phyloP scores from a whole-genome alignment of 306 rosid genomes.

The Prinsepia uniflora region DNA sequence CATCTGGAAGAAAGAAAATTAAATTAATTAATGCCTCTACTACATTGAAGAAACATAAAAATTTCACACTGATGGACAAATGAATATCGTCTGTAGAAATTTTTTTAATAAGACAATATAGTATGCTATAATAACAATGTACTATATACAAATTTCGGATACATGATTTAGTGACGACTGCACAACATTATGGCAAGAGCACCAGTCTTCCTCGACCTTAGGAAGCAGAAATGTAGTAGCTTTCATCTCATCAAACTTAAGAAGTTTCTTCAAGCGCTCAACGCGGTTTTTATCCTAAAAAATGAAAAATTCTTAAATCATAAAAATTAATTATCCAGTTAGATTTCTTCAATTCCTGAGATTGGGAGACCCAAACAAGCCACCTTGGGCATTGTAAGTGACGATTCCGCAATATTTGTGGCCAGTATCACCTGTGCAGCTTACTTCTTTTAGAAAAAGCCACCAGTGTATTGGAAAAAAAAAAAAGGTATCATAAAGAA shows the following conservation, averaged over 20 bases:
- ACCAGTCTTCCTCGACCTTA: slow-evolving; percentile 70
- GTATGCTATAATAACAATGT: slow-evolving; percentile 4
- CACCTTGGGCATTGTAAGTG: slow-evolving; percentile 88
- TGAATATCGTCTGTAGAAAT: neutral
- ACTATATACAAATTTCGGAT: slow-evolving; percentile 62
- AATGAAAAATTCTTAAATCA: slow-evolving; percentile 22
- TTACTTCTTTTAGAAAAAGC: slow-evolving; percentile 15
- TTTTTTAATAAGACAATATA: neutral
- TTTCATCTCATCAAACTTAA: slow-evolving; percentile 34
- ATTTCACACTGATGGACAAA: neutral
- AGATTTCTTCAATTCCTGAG: slow-evolving; percentile 55
- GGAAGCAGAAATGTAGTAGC: slow-evolving; percentile 31
- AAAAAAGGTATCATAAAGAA: neutral
- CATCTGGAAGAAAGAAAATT: slow-evolving; percentile 43
- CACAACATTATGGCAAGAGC: slow-evolving; percentile 63
- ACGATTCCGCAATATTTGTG: slow-evolving; percentile 89
- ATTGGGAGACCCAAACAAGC: slow-evolving; percentile 93
- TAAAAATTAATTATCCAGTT: slow-evolving; percentile 9
- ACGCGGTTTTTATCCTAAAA: slow-evolving; percentile 56
- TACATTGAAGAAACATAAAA: neutral
- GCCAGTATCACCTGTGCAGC: slow-evolving; percentile 75
- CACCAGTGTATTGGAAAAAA: slow-evolving; percentile 8
- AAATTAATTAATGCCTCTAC: neutral
- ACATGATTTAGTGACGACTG: slow-evolving; percentile 63
- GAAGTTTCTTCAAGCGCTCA: slow-evolving; percentile 53